phyloP scores from a whole-genome alignment of 2,329 filamentous ascomycete genomes.

The Sclerotinia glacialis region DNA sequence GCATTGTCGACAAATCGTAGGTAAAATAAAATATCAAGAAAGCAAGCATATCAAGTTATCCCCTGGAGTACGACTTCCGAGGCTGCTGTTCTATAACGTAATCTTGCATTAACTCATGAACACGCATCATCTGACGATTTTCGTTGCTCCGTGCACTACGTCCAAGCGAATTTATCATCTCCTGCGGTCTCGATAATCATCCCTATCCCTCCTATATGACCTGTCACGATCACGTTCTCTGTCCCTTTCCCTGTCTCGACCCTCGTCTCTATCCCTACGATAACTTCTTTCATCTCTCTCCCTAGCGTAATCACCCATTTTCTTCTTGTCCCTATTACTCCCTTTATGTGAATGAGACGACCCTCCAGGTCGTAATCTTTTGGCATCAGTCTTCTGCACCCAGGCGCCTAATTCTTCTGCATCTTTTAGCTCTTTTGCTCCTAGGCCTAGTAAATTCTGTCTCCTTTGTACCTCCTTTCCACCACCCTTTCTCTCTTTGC shows the following conservation, averaged over 20 bases:
- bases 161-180: constrained; percentile 12
- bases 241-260: constrained; percentile 38
- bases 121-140: no score
- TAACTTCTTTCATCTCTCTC: constrained; percentile 43
- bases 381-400: constrained; percentile 65
- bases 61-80: background rate
- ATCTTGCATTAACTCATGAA: no score
- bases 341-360: constrained; percentile 25
- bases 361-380: constrained; percentile 45
- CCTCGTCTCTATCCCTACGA: constrained; percentile 38
- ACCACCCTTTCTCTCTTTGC: constrained; percentile 51
- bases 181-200: constrained; percentile 32
- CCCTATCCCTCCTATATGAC: constrained; percentile 33
- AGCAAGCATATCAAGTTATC: no score
- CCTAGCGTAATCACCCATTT: constrained; percentile 44
- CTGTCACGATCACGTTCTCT: constrained; percentile 20
- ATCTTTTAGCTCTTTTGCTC: constrained; percentile 75
- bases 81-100: background rate
- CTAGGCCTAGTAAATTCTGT: constrained; percentile 81
- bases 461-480: constrained; percentile 68
- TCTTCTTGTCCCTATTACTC: constrained; percentile 42
- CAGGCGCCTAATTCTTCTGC: constrained; percentile 74
- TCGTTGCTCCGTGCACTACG: constrained; percentile 17
- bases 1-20: no score
- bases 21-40: background rate